Conservation (phyloP, 2,329 filamentous ascomycete species). For the Diaporthe ilicicola region DNA sequence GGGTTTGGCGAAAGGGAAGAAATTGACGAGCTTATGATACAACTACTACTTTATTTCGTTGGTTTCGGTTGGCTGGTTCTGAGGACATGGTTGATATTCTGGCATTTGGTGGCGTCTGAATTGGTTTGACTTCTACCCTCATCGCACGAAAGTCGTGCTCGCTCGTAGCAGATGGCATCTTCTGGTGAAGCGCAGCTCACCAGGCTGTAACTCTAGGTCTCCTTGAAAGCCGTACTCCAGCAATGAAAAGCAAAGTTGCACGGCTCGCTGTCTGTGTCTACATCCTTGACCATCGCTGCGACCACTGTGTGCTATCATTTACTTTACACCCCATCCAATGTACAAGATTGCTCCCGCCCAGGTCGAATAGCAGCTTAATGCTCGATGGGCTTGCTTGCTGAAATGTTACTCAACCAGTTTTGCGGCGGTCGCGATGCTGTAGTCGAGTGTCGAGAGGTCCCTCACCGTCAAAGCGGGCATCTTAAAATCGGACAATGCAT, state of each 20-base stretch:
- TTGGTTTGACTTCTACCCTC: slow-evolving; percentile 30
- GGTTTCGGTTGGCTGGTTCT: slow-evolving; percentile 21
- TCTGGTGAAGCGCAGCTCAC: slow-evolving; percentile 25
- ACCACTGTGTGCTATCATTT: neutral
- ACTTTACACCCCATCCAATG: neutral
- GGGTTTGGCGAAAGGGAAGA: slow-evolving; percentile 7
- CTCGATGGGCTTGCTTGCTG: neutral
- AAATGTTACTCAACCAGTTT: neutral
- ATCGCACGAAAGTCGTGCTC: slow-evolving; percentile 32
- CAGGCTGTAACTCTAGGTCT: slow-evolving; percentile 29
- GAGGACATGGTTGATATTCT: slow-evolving; percentile 18
- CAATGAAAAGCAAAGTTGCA: slow-evolving; percentile 8
- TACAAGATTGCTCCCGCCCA: neutral
- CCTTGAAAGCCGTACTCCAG: slow-evolving; percentile 5
- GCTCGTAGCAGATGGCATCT: slow-evolving; percentile 28
- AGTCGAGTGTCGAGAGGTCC: slow-evolving; percentile 29
- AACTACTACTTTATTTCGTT: slow-evolving; percentile 9
- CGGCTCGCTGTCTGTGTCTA: neutral
- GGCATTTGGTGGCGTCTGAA: slow-evolving; percentile 30
- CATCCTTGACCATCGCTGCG: neutral
- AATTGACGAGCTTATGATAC: slow-evolving; percentile 21
- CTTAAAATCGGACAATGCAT: slow-evolving; percentile 39
- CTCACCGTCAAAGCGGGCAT: slow-evolving; percentile 15
- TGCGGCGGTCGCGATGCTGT: slow-evolving; percentile 33
- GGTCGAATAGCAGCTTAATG: neutral